Evolutionary conservation across 2,329 filamentous ascomycete genomes (phyloP).

Genomic region (Fusarium sterilihyphosum): DNA sequence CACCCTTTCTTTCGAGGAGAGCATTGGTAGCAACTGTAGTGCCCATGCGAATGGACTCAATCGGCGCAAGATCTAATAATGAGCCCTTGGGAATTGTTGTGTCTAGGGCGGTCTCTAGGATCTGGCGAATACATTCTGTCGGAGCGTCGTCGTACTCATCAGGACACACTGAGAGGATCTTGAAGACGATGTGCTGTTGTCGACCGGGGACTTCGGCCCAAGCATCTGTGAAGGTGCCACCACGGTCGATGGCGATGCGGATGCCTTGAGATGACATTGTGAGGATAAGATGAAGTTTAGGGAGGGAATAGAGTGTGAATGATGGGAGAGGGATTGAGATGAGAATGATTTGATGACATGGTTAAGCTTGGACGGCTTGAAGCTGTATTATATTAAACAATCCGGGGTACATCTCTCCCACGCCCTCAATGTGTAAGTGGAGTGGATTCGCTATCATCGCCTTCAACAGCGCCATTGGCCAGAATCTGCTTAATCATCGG

Average conservation of each 20-base stretch:
- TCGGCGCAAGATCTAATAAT: constrained; percentile 48
- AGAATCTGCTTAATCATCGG: constrained; percentile 19
- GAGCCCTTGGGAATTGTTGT: constrained; percentile 48
- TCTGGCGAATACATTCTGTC: constrained; percentile 73
- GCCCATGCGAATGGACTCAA: constrained; percentile 80
- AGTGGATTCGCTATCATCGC: neutral
- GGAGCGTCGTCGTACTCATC: constrained; percentile 78
- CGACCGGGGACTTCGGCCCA: constrained; percentile 37
- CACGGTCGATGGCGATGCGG: constrained; percentile 43
- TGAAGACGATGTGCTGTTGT: constrained; percentile 39
- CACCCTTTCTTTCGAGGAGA: constrained; percentile 78
- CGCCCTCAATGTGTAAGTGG: constrained; percentile 7
- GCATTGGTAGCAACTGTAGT: constrained; percentile 84
- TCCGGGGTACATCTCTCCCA: neutral
- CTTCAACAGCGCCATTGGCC: neutral
- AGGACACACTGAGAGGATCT: constrained; percentile 65
- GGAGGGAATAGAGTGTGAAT: neutral
- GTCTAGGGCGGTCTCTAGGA: constrained; percentile 49
- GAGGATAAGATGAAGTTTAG: neutral
- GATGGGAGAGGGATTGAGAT: neutral
- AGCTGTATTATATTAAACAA: constrained; percentile 27
- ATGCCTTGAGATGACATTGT: constrained; percentile 40
- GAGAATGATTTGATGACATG: neutral
- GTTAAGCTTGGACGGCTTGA: constrained; percentile 2
- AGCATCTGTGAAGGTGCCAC: constrained; percentile 44